Evolutionary conservation across 2,329 filamentous ascomycete genomes (phyloP), one percentile per base, ranked within the genome.

Genomic region (Ascocoryne sarcoides): DNA sequence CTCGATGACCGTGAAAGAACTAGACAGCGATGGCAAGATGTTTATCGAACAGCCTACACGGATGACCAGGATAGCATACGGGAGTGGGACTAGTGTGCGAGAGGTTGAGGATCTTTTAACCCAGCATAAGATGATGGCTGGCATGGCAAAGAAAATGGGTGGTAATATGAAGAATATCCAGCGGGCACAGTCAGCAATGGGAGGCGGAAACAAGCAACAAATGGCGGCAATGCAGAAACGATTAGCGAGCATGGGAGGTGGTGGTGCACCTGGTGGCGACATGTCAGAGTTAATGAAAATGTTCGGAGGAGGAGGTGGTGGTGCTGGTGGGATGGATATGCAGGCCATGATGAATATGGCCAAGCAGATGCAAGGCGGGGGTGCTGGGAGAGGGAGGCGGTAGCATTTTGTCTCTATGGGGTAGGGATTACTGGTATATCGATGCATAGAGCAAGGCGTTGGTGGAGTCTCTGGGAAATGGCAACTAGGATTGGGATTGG

Each of bases 61-160:
- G 31, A 94, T 96, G 79, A 95, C 89, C 12, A 76, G 92, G 26
- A 82, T 98, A 36, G 92, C 92, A 0, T 77, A 81, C 38, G 92
- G 92, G 0, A 92, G 84, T 4, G 92, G 92, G 21, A 96, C 92
- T 0, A 85, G 77, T 29, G 92, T 98, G 2, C 77, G 77, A 17
- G 92, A 98, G 62, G 88, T 98, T 12, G 92, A 98, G 63, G 92
- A 98, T 58, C 70, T 98, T 5, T 75, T 98, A n/a, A 95, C 89
- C 0, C 92, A 98, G 65, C 90, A 96, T 62, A 82, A 86, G 54
- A 95, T 96, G 84, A 98, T 98, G 92, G 85, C 87, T 1, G 86
- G 86, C 43, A 95, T 98, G 88, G 92, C 92, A 36, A 98, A 96
- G 79, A 93, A 93, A 69, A 93, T 98, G 79, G 90, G 92, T 43